Evolutionary conservation across 768 basidiomycete species (phyloP).

Genomic region (Galerina marginata): DNA sequence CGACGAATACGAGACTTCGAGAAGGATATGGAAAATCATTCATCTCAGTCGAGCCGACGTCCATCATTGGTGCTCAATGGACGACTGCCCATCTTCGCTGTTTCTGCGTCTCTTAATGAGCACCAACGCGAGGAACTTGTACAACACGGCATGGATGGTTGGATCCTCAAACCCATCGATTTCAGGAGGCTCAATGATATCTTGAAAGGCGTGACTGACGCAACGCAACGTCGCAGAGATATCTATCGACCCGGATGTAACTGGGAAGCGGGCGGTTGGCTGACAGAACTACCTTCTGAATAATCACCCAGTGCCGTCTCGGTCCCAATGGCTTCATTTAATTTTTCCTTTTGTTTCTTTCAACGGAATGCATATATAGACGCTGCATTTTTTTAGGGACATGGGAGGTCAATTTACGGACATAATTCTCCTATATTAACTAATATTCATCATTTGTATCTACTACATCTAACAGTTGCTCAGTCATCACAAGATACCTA

Average conservation of each 20-base stretch:
- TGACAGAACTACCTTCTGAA: constrained; percentile 28
- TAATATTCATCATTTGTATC: too few species aligned
- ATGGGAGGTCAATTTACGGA: constrained; percentile 2
- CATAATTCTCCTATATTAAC: not conserved
- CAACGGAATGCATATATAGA: not conserved
- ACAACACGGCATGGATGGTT: constrained; percentile 72
- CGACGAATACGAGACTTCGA: constrained; percentile 70
- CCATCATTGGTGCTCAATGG: constrained; percentile 58
- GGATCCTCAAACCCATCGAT: constrained; percentile 85
- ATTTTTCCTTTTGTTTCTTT: not conserved
- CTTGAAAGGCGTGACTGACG: constrained; percentile 63
- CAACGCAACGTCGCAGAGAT: constrained; percentile 53
- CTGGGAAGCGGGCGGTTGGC: constrained; percentile 73
- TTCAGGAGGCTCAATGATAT: constrained; percentile 68
- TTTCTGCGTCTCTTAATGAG: constrained; percentile 75
- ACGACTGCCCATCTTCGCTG: constrained; percentile 81
- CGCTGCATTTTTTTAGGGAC: not conserved
- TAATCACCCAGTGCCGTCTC: too few species aligned
- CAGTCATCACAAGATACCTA: too few species aligned
- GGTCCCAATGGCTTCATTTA: too few species aligned
- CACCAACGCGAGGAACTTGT: constrained; percentile 58
- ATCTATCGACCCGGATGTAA: constrained; percentile 55
- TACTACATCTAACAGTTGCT: too few species aligned
- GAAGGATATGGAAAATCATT: constrained; percentile 7
- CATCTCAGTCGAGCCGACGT: constrained; percentile 27